These are phyloP conservation scores for Talaromyces sp. DNA, from an alignment of 2,329 filamentous ascomycete genomes.

Conservation along the genomic window DNA sequence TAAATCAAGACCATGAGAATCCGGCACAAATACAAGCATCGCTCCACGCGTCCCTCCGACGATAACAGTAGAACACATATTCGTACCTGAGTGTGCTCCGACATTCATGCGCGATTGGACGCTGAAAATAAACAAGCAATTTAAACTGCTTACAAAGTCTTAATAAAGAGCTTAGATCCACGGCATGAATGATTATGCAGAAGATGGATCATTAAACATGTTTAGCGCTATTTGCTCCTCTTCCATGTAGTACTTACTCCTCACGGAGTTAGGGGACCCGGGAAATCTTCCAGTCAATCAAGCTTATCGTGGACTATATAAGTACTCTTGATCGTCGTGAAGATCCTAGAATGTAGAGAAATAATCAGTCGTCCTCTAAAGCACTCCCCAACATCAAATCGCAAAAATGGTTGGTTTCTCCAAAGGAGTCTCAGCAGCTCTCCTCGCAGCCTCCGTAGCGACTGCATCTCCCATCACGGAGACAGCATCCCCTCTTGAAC, in stretches of 20 bases:
- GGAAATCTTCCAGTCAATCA: not conserved
- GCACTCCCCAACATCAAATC: not conserved
- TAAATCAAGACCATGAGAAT: not conserved
- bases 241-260: not conserved
- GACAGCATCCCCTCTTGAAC: not conserved
- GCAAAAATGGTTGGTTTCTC: not conserved
- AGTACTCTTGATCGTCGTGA: not conserved
- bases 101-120: not conserved
- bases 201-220: not conserved
- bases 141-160: not conserved
- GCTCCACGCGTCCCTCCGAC: not conserved
- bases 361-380: not conserved
- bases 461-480: not conserved
- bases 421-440: not conserved
- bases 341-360: not conserved
- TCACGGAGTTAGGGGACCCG: not conserved
- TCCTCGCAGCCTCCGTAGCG: not conserved
- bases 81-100: not conserved
- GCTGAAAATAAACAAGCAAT: not conserved
- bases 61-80: not conserved
- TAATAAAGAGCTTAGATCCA: not conserved
- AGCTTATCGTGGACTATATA: not conserved
- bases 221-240: not conserved
- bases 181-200: not conserved
- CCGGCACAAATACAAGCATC: not conserved